A percentile compares a stretch with the other conserved stretches of the same genome.
phyloP scores from a whole-genome alignment of 2,329 filamentous ascomycete genomes.

The Monosporascus sp. region DNA sequence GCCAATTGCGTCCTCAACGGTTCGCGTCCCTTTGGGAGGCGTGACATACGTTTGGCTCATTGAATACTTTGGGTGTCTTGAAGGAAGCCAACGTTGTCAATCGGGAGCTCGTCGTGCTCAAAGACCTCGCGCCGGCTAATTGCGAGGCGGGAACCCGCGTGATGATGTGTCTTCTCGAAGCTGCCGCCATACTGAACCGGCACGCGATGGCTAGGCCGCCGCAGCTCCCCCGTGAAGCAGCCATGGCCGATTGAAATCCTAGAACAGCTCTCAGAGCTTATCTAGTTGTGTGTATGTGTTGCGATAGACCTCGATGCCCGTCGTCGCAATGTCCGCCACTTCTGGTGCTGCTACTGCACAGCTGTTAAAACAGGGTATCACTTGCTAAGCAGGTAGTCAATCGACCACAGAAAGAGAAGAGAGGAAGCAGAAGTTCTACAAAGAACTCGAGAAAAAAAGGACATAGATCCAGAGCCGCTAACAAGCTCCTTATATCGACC shows the following conservation, averaged over 20 bases:
- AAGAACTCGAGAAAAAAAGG: no score
- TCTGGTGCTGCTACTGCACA: not conserved
- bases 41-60: slow-evolving; percentile 86
- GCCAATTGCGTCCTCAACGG: not conserved
- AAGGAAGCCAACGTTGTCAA: slow-evolving; percentile 69
- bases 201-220: not conserved
- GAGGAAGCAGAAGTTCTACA: no score
- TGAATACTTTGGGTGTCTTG: slow-evolving; percentile 79
- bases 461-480: no score
- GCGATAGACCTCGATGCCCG: no score
- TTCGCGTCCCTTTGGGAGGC: not conserved
- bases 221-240: not conserved
- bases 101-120: slow-evolving; percentile 26
- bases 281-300: not conserved
- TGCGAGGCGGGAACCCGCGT: not conserved
- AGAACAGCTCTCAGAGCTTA: not conserved
- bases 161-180: not conserved
- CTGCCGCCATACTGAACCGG: not conserved
- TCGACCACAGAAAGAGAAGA: no score
- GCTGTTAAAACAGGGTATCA: not conserved
- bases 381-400: no score
- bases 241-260: not conserved
- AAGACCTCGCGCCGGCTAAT: slow-evolving; percentile 6
- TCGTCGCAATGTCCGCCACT: not conserved
- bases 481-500: no score